phyloP scores from a whole-genome alignment of 1,139 yeast genomes.

The Kazachstania sp. region DNA sequence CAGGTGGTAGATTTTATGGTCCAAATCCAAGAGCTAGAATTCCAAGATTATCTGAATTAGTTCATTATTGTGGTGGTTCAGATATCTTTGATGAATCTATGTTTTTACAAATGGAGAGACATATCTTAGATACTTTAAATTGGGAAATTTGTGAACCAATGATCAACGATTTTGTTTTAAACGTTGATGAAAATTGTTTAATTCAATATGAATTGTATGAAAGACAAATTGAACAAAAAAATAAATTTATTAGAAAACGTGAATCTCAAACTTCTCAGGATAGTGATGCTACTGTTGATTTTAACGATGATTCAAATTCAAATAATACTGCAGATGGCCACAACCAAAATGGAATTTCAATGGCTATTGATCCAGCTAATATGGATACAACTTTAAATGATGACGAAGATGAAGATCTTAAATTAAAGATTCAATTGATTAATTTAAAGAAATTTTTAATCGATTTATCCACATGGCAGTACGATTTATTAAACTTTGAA shows the following conservation, averaged over 20 bases:
- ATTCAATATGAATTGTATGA: conserved; percentile 34
- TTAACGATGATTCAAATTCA: conserved; percentile 7
- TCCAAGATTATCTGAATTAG: conserved; percentile 54
- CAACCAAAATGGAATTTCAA: conserved; percentile 10
- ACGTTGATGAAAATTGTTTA: conserved; percentile 35
- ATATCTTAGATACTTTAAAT: conserved; percentile 49
- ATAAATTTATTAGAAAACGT: conserved; percentile 18
- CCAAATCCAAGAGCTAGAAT: conserved; percentile 61
- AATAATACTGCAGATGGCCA: not conserved
- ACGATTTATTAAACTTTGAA: conserved; percentile 26
- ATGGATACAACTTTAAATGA: conserved; percentile 12
- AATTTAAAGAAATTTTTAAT: conserved; percentile 29
- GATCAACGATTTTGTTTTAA: conserved; percentile 44
- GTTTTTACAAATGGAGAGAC: conserved; percentile 48
- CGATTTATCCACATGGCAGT: conserved; percentile 29
- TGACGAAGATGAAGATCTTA: conserved; percentile 26
- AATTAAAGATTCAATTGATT: conserved; percentile 26
- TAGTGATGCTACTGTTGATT: conserved; percentile 28
- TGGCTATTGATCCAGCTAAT: conserved; percentile 1
- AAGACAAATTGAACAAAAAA: conserved; percentile 28
- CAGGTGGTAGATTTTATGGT: conserved; percentile 54
- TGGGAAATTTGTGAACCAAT: conserved; percentile 56
- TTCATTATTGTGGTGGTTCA: conserved; percentile 49
- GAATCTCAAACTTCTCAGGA: conserved; percentile 23
- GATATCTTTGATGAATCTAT: conserved; percentile 52